Evolutionary conservation across 805 yeast genomes (phyloP).

Genomic region (Pichia ethanolica): DNA sequence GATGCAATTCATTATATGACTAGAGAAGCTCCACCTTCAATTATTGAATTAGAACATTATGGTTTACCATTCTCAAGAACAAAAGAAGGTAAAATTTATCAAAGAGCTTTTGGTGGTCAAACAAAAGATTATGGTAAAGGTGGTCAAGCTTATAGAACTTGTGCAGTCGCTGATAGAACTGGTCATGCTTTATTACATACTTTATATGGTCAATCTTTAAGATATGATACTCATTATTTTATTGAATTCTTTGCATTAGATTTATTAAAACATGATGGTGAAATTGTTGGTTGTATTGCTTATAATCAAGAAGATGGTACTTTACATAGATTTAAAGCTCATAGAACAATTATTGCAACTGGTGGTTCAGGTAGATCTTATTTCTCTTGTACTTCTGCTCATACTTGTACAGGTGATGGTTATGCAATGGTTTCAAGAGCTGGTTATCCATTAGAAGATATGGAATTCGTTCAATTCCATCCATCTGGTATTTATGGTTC

Average conservation of each 20-base stretch:
- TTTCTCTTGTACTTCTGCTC: conserved; percentile 98
- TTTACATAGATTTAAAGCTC: conserved; percentile 94
- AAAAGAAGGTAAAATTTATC: conserved; percentile 93
- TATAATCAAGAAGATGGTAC: conserved; percentile 99
- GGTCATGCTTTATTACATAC: conserved; percentile 97
- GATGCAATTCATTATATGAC: conserved; percentile 99
- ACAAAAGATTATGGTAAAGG: conserved; percentile 92
- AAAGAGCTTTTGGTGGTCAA: conserved; percentile 99
- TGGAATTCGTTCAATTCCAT: conserved; percentile 97
- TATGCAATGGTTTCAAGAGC: conserved; percentile 98
- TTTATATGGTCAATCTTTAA: conserved; percentile 89
- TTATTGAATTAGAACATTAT: conserved; percentile 93
- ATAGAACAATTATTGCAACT: conserved; percentile 93
- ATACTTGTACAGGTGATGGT: conserved; percentile 99
- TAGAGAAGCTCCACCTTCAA: conserved; percentile 92
- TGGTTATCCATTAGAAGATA: conserved; percentile 94
- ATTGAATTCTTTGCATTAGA: conserved; percentile 96
- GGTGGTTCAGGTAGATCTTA: conserved; percentile 99
- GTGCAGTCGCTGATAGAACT: conserved; percentile 99
- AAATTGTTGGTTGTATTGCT: conserved; percentile 93
- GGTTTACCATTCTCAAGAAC: conserved; percentile 98
- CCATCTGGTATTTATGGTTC: conserved; percentile 99
- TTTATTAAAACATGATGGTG: conserved; percentile 89
- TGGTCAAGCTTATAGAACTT: conserved; percentile 98
- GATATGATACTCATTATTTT: conserved; percentile 96